Conservation (phyloP, 257 asterid genomes). For the Capsicum rhomboideum region DNA sequence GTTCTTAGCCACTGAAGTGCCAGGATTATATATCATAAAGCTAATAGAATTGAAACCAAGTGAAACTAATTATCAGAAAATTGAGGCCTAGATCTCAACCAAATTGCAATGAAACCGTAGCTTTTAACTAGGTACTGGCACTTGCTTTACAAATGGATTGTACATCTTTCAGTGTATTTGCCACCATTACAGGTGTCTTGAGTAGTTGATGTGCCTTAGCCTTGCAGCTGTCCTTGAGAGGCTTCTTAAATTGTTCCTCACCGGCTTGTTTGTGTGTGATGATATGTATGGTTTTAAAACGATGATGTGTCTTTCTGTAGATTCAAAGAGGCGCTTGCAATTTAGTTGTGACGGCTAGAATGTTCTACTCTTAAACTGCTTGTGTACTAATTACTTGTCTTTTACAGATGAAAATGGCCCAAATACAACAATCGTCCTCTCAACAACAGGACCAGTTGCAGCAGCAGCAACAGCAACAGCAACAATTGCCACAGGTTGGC, state of each 20-base stretch:
- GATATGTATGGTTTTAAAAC: background rate
- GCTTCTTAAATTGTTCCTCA: background rate
- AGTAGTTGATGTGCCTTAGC: background rate
- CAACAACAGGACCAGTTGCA: constrained; percentile 49
- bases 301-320: background rate
- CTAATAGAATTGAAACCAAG: background rate
- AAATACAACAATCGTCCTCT: constrained; percentile 47
- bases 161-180: background rate
- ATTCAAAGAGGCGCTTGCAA: background rate
- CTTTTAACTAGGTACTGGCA: background rate
- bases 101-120: background rate
- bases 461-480: constrained; percentile 19
- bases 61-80: background rate
- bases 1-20: background rate
- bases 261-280: background rate
- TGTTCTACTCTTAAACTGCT: background rate
- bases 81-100: background rate
- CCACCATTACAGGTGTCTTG: background rate
- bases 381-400: background rate
- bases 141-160: background rate
- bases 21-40: background rate
- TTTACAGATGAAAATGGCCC: constrained; percentile 44
- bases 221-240: background rate
- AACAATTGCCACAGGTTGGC: constrained; percentile 36
- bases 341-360: background rate